Evolutionary conservation across 345 rosid genomes (phyloP).

Genomic region (Atalantia buxifolia): DNA sequence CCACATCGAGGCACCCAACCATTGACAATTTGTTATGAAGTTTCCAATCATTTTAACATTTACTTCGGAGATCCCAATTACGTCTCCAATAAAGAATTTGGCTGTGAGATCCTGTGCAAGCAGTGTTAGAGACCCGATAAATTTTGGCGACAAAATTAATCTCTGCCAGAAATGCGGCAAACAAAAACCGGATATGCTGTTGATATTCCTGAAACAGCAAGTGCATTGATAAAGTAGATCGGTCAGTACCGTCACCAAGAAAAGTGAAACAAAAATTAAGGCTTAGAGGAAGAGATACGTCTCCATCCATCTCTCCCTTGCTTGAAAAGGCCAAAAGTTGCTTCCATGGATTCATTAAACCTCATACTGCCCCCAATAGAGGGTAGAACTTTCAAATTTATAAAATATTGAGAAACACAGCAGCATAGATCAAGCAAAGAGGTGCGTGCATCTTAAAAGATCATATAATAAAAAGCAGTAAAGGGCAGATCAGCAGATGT

Average conservation of each 20-base stretch:
- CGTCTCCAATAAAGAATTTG: neutral
- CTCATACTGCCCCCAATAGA: neutral
- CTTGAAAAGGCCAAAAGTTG: neutral
- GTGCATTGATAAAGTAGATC: neutral
- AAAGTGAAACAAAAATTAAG: neutral
- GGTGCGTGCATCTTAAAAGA: neutral
- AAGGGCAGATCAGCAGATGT: too few relatives aligned
- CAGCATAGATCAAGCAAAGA: neutral
- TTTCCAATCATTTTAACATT: neutral
- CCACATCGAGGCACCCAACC: neutral
- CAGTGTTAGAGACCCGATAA: neutral
- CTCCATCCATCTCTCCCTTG: neutral
- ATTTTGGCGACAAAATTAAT: neutral
- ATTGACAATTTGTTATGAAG: neutral
- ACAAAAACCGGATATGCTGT: neutral
- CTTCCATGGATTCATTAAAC: neutral
- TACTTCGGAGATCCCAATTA: neutral
- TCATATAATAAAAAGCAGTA: too few relatives aligned
- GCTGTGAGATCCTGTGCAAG: neutral
- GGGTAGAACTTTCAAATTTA: neutral
- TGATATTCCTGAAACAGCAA: neutral
- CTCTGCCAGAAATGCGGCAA: neutral
- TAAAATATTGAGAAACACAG: neutral
- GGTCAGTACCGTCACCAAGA: neutral
- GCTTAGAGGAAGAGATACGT: neutral